Evolutionary conservation across 2,329 filamentous ascomycete species (phyloP), one percentile per base, ranked within the genome.

Genomic region (Graphium sp.): DNA sequence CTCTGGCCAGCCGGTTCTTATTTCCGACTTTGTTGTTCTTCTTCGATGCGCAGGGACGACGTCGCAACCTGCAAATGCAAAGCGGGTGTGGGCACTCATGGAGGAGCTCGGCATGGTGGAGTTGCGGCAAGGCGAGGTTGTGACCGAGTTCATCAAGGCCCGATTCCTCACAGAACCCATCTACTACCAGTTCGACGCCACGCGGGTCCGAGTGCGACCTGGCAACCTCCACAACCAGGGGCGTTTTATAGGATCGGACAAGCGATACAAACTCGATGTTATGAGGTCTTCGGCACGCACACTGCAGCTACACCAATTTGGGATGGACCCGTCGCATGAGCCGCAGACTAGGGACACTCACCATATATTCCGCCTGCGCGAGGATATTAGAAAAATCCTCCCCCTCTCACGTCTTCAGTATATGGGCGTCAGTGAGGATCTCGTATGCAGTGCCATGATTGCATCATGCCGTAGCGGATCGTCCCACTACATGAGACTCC

Each of bases 11-110:
- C 34, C 47, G n/a, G 29, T 32, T 2, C 37, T 65, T 1, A 27
- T 47, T 0, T 43, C 51, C 5, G 63, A 67, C 42, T 64, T 56
- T 30, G 43, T 53, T 17, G 41, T 54, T 3, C 44, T 62, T 10
- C 35, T 68, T 19, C 50, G 62, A 12, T 60, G 51, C 31, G 60
- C 62, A 3, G 64, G 58, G 4, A 56, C 60, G 11, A 48, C 52
- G 7, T 45, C 49, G 3, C 53, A 63, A 29, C 36, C 47, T 0
- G 20, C 32, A 1, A 43, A 44, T 7, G 50, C 46, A 6, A 50
- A 49, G 29, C 31, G 30, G 14, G 37, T 61, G 23, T 60, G 52
- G 50, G 24, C 40, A 3, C 30, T 47, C 28, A 48, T 56, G 35
- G 30, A 29, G 21, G 27, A 32, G 7, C 16, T 12, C 11, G 26